These are phyloP conservation scores for Conticribra weissflogii DNA, from an alignment of 108 stramenopile species.

Conservation along the genomic window DNA sequence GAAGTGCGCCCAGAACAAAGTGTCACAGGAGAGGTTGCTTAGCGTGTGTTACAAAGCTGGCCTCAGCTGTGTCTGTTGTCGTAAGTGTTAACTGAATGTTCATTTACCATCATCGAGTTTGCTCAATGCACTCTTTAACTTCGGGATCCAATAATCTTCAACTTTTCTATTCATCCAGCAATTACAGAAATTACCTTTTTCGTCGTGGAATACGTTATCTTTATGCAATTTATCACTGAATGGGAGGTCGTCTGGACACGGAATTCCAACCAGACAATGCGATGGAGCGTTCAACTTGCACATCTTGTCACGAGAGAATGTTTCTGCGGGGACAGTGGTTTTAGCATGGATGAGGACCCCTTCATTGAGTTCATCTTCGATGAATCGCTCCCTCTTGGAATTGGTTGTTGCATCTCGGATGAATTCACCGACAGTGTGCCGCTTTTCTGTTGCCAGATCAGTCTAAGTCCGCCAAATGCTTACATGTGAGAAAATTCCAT, in stretches of 20 bases:
- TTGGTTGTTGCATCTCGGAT: conserved; percentile 33
- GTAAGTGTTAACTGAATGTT: too few relatives aligned
- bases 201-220: conserved; percentile 60
- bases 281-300: conserved; percentile 47
- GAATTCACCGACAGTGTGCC: conserved; percentile 43
- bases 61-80: too few relatives aligned
- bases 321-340: conserved; percentile 61
- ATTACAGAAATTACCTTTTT: conserved; percentile 59
- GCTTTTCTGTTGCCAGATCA: conserved; percentile 51
- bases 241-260: conserved; percentile 56
- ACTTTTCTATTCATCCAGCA: conserved; percentile 69
- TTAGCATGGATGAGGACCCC: conserved; percentile 58
- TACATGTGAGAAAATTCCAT: too few relatives aligned
- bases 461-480: too few relatives aligned
- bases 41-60: too few relatives aligned
- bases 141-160: conserved; percentile 53
- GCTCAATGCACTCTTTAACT: conserved; percentile 38
- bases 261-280: conserved; percentile 54
- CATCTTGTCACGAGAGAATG: conserved; percentile 47
- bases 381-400: conserved; percentile 45
- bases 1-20: too few relatives aligned
- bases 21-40: too few relatives aligned
- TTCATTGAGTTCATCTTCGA: conserved; percentile 49
- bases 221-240: conserved; percentile 53
- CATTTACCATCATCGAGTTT: conserved; percentile 12